A percentile compares a stretch with the other conserved stretches of the same genome.
phyloP scores from a whole-genome alignment of 129 eudicot species.

The Daucus carota region DNA sequence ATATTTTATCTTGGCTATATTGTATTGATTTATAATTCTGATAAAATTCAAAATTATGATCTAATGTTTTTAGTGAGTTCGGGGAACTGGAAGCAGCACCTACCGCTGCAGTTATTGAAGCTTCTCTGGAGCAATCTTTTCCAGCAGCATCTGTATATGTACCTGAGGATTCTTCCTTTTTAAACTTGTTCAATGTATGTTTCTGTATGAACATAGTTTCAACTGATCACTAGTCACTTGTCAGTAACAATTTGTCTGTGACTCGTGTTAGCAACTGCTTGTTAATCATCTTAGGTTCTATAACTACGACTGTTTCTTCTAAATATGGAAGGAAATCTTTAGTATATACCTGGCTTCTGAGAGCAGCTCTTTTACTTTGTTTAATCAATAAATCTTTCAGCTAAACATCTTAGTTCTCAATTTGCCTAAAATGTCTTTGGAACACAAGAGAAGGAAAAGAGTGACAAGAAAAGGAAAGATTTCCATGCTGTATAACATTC shows the following conservation, averaged over 20 bases:
- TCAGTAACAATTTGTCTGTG: neutral
- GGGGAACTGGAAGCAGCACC: conserved; percentile 85
- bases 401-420: no score
- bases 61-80: conserved; percentile 43
- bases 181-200: conserved; percentile 72
- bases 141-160: conserved; percentile 39
- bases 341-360: neutral
- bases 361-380: neutral
- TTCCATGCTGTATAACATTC: neutral
- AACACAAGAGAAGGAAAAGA: neutral
- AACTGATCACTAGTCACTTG: no score
- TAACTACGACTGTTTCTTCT: neutral
- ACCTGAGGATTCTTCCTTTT: conserved; percentile 57
- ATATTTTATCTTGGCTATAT: neutral
- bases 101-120: conserved; percentile 63
- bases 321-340: neutral
- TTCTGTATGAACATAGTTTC: neutral
- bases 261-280: neutral
- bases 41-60: neutral
- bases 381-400: neutral
- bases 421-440: neutral
- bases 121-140: conserved; percentile 57
- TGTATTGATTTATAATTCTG: neutral
- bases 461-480: neutral
- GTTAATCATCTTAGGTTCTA: neutral